Evolutionary conservation across 129 eudicot species (phyloP), one percentile per base, ranked within the genome.

Genomic region (Helichrysum umbraculigerum): DNA sequence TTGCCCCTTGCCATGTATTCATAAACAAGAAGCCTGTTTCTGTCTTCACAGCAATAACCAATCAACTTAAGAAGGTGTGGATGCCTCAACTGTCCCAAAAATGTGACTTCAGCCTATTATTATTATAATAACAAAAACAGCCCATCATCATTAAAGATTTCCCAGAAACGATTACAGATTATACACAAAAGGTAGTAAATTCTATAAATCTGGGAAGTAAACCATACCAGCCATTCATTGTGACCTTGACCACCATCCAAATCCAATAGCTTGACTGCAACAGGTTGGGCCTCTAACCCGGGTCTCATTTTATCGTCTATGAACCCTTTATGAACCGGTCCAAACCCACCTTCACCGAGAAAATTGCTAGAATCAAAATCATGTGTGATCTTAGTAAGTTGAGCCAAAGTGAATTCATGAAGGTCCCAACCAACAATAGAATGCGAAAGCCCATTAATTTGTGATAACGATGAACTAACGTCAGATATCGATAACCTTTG

Each of bases 341-440:
- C 98, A 59, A 93, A 93, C 21, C 98, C 98, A 8, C 98, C 98
- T 77, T 93, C 92, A 22, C 98, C 98, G 0, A 93, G 85, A 21
- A 64, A 90, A 30, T 90, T 93, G 68, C 82, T 71, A 0, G 96
- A 66, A 0, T 96, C 88, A 66, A 93, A 90, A 65, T 93, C 85
- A 68, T 77, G 77, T 0, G 98, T 86, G 58, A 93, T 90, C 73
- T 62, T 44, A 34, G 85, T 88, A 50, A 93, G 89, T 58, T 93
- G 88, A 0, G 76, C 71, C 2, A 83, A 69, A 1, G 92, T 93
- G 82, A 93, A 93, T 1, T 78, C 83, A 15, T 93, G 96, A 74
- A 92, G 93, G 78, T 88, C 82, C 76, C 92, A 86, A 5, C 88
- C 94, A 25, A 85, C 44, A 73, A 87, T 66, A 0, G 86, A 86